Evolutionary conservation across 257 asterid genomes (phyloP).

Genomic region (Nemophila menziesii): DNA sequence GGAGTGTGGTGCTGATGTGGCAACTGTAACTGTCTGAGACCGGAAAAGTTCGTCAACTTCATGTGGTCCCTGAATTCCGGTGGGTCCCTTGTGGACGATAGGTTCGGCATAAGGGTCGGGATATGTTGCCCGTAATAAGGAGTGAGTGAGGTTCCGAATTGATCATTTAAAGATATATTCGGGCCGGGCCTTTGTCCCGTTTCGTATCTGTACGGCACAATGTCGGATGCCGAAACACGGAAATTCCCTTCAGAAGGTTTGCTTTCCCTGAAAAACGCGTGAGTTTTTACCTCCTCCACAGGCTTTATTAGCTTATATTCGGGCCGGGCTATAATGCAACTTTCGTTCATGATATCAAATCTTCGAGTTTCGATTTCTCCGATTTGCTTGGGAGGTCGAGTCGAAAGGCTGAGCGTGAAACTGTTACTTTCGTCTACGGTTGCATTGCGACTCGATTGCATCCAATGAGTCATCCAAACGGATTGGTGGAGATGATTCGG

Average conservation of each 20-base stretch:
- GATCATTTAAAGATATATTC: constrained; percentile 13
- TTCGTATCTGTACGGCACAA: constrained; percentile 9
- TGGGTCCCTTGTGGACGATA: constrained; percentile 9
- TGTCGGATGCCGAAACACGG: constrained; percentile 23
- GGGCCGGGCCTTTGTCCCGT: constrained; percentile 7
- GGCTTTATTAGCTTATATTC: constrained; percentile 26
- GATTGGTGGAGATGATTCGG: constrained; percentile 35
- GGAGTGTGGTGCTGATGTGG: constrained; percentile 17
- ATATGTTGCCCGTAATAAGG: constrained; percentile 12
- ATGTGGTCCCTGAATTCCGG: constrained; percentile 14
- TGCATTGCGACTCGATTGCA: constrained; percentile 18
- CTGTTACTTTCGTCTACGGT: constrained; percentile 10
- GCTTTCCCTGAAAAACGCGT: constrained; percentile 16
- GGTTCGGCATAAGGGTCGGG: constrained; percentile 3
- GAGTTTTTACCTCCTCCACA: constrained; percentile 18
- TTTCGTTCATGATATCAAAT: constrained; percentile 10
- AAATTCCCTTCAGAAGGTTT: constrained; percentile 19
- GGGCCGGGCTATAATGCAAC: constrained; percentile 6
- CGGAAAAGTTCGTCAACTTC: constrained; percentile 15
- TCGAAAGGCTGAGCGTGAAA: constrained; percentile 13
- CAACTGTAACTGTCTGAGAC: constrained; percentile 6
- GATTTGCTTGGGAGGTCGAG: constrained; percentile 16
- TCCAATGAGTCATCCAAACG: constrained; percentile 67
- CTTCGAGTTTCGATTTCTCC: constrained; percentile 12
- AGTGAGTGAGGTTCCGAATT: constrained; percentile 13